Conservation (phyloP, 2,329 filamentous ascomycete species). For the Fusarium sp. region DNA sequence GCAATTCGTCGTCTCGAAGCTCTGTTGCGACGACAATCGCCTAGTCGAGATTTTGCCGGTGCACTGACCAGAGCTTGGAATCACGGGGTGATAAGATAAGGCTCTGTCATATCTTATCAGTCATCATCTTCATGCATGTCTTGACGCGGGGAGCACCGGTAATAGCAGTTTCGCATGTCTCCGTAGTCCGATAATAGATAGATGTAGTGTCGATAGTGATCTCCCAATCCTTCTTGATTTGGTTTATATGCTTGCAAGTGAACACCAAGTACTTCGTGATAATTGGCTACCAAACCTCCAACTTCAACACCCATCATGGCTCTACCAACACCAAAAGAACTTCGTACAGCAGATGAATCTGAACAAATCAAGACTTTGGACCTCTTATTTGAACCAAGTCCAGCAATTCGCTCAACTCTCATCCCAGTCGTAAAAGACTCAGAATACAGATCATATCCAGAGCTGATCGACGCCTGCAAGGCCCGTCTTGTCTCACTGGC, state of each 20-base stretch:
- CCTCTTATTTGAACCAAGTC: slow-evolving; percentile 85
- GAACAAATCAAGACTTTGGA: slow-evolving; percentile 73
- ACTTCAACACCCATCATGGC: slow-evolving; percentile 35
- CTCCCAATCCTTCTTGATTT: background rate
- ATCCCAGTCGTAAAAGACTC: slow-evolving; percentile 70
- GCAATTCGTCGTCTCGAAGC: slow-evolving; percentile 40
- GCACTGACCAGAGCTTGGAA: slow-evolving; percentile 46
- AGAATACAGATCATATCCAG: slow-evolving; percentile 73
- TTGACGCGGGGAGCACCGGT: slow-evolving; percentile 41
- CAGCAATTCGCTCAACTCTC: slow-evolving; percentile 77
- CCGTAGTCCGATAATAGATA: slow-evolving; percentile 35
- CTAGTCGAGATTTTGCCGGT: slow-evolving; percentile 48
- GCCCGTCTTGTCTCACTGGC: slow-evolving; percentile 70
- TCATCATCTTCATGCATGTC: slow-evolving; percentile 15
- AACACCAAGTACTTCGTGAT: background rate
- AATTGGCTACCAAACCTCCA: background rate
- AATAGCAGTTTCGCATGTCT: slow-evolving; percentile 39
- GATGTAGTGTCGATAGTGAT: background rate
- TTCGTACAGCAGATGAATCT: slow-evolving; percentile 66
- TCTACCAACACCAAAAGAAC: slow-evolving; percentile 67
- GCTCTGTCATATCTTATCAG: slow-evolving; percentile 27
- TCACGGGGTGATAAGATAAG: slow-evolving; percentile 51
- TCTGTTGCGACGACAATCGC: slow-evolving; percentile 44
- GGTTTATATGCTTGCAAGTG: background rate
- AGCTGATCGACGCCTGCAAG: slow-evolving; percentile 75